phyloP scores from a whole-genome alignment of 305 asterid species.

The Rubia balearica region DNA sequence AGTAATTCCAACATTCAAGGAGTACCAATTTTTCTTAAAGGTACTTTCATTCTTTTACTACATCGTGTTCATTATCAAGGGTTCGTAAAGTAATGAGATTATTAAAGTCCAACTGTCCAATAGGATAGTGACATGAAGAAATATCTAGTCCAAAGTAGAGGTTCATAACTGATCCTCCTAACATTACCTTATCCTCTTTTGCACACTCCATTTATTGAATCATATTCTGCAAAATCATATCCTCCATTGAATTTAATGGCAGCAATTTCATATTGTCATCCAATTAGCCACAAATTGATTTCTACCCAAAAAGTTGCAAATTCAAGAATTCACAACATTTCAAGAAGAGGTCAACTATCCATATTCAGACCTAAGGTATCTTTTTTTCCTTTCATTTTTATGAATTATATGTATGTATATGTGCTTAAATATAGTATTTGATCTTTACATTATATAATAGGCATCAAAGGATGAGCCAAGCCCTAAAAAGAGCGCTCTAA shows the following conservation, averaged over 20 bases:
- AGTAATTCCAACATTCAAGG: too few species aligned
- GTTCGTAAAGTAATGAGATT: neutral
- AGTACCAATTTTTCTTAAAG: too few species aligned
- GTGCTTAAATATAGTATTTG: neutral
- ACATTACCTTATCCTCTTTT: neutral
- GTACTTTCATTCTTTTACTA: too few species aligned
- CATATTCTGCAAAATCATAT: neutral
- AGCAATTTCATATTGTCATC: constrained; percentile 4
- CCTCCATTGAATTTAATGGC: constrained; percentile 9
- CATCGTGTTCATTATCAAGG: too few species aligned
- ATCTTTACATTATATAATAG: neutral
- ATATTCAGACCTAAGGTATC: constrained; percentile 14
- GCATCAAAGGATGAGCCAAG: constrained; percentile 21
- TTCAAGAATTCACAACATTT: constrained; percentile 10
- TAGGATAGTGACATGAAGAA: neutral
- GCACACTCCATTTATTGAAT: neutral
- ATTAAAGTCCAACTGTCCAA: too few species aligned
- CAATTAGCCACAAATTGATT: neutral
- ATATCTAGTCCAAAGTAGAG: constrained; percentile 5
- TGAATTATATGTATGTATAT: neutral
- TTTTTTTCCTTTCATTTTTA: neutral
- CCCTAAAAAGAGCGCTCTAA: constrained; percentile 10
- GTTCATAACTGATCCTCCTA: neutral
- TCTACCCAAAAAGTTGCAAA: constrained; percentile 1
- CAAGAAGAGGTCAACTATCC: constrained; percentile 1